Base-by-base conservation (phyloP, 1,284 basidiomycete species). In the Xerocomus nothofagi region DNA sequence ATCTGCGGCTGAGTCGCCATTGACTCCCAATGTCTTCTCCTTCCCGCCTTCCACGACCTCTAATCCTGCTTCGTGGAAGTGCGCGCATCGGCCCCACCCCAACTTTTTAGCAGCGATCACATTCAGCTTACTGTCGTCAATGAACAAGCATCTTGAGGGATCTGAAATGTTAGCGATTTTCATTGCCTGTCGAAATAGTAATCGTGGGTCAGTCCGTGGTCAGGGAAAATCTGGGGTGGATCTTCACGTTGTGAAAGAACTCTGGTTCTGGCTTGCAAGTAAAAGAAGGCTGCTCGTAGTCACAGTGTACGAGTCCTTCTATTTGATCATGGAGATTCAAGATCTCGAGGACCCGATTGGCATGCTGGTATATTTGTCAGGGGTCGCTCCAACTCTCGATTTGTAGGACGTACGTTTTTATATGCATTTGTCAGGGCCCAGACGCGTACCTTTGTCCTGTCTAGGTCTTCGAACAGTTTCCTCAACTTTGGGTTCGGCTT, bases 341-440 rank as follows among this genome's bases (percentile, higher is more conserved):
- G 29, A 94, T 88, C 10, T 75, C 73, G 41, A 95, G 76, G 1
- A 93, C 91, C 24, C 93, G 80, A 56, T 80, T 73, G 6, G 93
- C 92, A 65, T 94, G 91, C 86, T 93, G 53, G 29, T 31, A 15
- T 40, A 18, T 41, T 47, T 24, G 30, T 62, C 15, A 56, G 46
- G 49, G 49, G 14, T 24, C 30, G 32, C 36, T 26, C 20, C 8
- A 32, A 20, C 18, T n/a, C 27, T 21, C n/a, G 36, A 21, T n/a
- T 33, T 36, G 12, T 12, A n/a, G n/a, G 14, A 65, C 81, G 45
- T 61, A 90, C 89, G n/a, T 79, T 73, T 47, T 76, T 74, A 62
- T 90, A 91, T 6, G 89, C 89, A 61, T 91, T 93, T 3, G 90
- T 93, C 30, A 93, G 70, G 8, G 79, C 88, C 88, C 88, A 91